Conservation (phyloP, 768 basidiomycete species). For the Clitopilus passeckerianus region DNA sequence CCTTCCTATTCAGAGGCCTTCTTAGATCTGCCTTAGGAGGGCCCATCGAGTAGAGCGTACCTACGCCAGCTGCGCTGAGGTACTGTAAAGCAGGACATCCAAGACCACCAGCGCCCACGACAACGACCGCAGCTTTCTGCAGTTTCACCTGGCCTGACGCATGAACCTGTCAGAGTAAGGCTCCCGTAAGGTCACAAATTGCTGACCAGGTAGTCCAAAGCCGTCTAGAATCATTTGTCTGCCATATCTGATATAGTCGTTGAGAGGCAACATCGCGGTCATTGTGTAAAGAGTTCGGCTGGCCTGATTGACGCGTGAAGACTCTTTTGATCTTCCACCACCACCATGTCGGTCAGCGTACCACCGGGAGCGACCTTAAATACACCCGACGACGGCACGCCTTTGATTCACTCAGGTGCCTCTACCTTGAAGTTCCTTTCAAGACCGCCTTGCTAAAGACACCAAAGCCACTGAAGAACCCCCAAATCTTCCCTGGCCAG, state of each 20-base stretch:
- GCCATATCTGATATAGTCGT: slow-evolving; percentile 89
- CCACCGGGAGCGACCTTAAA: slow-evolving; percentile 12
- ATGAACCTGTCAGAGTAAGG: neutral
- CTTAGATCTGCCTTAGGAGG: neutral
- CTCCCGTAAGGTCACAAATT: slow-evolving; percentile 3
- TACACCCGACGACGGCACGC: slow-evolving; percentile 23
- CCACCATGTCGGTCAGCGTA: slow-evolving; percentile 14
- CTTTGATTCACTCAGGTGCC: slow-evolving; percentile 32
- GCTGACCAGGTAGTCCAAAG: slow-evolving; percentile 78
- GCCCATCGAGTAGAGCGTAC: slow-evolving; percentile 35
- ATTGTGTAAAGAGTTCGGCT: neutral
- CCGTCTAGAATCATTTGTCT: slow-evolving; percentile 93
- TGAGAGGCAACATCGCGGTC: slow-evolving; percentile 25
- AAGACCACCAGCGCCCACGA: slow-evolving; percentile 93
- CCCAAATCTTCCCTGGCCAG: slow-evolving; percentile 65
- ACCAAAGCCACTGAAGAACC: slow-evolving; percentile 36
- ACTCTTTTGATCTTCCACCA: no score
- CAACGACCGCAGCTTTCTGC: slow-evolving; percentile 67
- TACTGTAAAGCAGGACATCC: slow-evolving; percentile 97
- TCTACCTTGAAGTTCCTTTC: neutral
- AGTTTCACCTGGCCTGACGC: slow-evolving; percentile 78
- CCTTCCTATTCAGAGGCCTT: slow-evolving; percentile 44
- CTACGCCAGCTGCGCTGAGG: slow-evolving; percentile 87
- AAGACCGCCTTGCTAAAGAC: slow-evolving; percentile 8
- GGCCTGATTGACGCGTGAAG: no score